Evolutionary conservation across 139 green algal genomes (phyloP).

Genomic region (Edaphochlamys debaryana): DNA sequence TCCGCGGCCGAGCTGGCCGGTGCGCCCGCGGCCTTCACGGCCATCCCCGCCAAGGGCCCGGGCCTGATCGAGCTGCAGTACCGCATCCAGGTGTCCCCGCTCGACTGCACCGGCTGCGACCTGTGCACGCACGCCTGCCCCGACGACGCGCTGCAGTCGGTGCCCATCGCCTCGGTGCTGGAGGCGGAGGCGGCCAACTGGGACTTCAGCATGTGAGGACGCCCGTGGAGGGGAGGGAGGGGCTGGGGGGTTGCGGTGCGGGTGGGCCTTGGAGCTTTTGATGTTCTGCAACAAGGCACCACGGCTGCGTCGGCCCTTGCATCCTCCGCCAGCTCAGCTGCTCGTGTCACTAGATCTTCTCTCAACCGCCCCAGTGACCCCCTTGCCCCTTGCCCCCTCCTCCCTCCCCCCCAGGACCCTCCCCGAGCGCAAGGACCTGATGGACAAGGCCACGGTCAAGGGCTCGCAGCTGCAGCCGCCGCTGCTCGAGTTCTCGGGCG

Average conservation of each 20-base stretch:
- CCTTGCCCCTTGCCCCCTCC: too few species aligned
- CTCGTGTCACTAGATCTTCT: too few species aligned
- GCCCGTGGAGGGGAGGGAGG: too few species aligned
- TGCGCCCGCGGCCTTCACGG: conserved; percentile 53
- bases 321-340: too few species aligned
- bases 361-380: too few species aligned
- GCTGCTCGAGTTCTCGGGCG: conserved; percentile 69
- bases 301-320: too few species aligned
- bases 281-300: too few species aligned
- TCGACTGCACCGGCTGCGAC: conserved; percentile 74
- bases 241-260: too few species aligned
- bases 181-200: conserved; percentile 55
- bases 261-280: too few species aligned
- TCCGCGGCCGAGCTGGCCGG: conserved; percentile 45
- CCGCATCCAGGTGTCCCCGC: conserved; percentile 69
- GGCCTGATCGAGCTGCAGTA: conserved; percentile 58
- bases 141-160: conserved; percentile 54
- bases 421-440: conserved; percentile 43
- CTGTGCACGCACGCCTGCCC: conserved; percentile 70
- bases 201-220: too few species aligned
- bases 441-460: conserved; percentile 60
- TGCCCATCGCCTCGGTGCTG: conserved; percentile 51
- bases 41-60: conserved; percentile 49
- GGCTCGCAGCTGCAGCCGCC: conserved; percentile 66
- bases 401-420: conserved; percentile 42